A percentile compares a stretch with the other conserved stretches of the same genome.
Evolutionary conservation across 257 asterid genomes (phyloP).

Genomic region (Solanum paucissectum): DNA sequence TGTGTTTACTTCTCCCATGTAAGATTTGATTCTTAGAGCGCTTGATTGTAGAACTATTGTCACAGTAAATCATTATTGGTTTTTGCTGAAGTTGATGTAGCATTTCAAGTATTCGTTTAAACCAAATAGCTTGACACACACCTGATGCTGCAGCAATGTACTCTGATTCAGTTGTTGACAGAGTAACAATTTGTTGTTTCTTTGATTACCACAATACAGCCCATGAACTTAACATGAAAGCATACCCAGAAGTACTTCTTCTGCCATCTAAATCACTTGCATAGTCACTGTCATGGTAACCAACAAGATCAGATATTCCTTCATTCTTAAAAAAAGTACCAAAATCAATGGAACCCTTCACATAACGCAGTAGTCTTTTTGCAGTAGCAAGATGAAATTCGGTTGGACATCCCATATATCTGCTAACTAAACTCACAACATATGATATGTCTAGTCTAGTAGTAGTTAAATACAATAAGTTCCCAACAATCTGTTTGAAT

Average conservation of each 20-base stretch:
- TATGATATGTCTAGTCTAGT: background rate
- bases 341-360: background rate
- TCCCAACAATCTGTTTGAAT: background rate
- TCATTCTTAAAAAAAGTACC: background rate
- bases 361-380: no score
- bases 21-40: background rate
- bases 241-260: background rate
- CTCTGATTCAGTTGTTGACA: background rate
- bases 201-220: background rate
- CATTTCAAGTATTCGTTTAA: background rate
- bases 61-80: background rate
- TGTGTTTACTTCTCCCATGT: background rate
- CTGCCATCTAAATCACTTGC: background rate
- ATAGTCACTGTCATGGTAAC: background rate
- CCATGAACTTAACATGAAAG: background rate
- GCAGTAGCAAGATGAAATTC: background rate
- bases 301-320: background rate
- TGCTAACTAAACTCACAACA: background rate
- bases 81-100: background rate
- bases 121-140: background rate
- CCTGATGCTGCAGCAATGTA: background rate
- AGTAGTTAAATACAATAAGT: background rate
- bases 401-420: background rate
- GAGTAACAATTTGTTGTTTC: background rate
- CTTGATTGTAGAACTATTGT: background rate